Evolutionary conservation across 1,139 yeast species (phyloP), one percentile per base, ranked within the genome.

Genomic region (Debaryomyces psychrophilus): DNA sequence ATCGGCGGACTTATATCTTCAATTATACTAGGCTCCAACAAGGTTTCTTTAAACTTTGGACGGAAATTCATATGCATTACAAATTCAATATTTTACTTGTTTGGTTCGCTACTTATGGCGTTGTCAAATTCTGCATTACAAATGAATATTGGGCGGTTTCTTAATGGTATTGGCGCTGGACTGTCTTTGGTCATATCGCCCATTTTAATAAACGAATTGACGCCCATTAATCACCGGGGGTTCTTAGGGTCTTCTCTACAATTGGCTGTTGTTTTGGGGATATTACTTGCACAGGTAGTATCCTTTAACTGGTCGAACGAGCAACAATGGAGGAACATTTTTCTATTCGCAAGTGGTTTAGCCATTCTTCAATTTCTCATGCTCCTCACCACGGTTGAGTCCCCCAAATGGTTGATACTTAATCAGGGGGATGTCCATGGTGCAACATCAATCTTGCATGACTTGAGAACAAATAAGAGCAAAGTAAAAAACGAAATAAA

Each of bases 361-460:
- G 73, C 64, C 0, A 43, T 61, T 1, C 31, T 59, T 18, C 75
- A 71, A 46, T 68, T 66, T 47, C n/a, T 59, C 2, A 59, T 66
- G 27, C 54, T 71, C 22, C 62, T 68, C 51, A 61, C 72, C 2
- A 63, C 67, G 2, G 62, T 61, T 1, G 77, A 72, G 50, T 68
- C 73, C 26, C 77, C 77, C 2, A 71, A 71, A 54, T 72, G 77
- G 77, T 54, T 71, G 22, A 59, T 69, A 14, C 50, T 68, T 46
- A 59, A 62, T 41, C 56, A 56, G 6, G 68, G 69, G 7, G 70
- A 69, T 45, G 59, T 65, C 0, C 35, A 46, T 5, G 45, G 49
- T 8, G 77, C 77, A 3, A 61, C 64, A 1, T 39, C 44, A 3
- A 66, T 70, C 25, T 57, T 71, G 31, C 55, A 55, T 23, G 55